Percentiles rank a stretch among this genome's conserved stretches.
Conservation (phyloP, 2,329 filamentous ascomycete species). For the Diaporthe destruens region DNA sequence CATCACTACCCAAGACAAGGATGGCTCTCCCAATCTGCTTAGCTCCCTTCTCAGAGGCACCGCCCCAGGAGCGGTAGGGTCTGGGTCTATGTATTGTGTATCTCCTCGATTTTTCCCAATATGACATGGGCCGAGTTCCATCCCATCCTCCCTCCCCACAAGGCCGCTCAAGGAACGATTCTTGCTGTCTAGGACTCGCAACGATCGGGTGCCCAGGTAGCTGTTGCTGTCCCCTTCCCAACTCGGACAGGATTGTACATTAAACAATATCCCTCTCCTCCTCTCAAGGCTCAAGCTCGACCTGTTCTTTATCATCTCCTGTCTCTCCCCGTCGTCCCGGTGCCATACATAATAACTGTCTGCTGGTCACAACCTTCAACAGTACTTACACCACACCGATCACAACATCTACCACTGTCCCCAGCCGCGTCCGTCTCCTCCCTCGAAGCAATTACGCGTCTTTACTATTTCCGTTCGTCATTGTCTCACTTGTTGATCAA, state of each 20-base stretch:
- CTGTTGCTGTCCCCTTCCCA: conserved; percentile 31
- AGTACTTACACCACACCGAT: conserved; percentile 40
- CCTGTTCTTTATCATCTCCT: neutral
- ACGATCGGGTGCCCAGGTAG: neutral
- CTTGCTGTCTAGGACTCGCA: conserved; percentile 5
- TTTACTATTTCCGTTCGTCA: conserved; percentile 3
- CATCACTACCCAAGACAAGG: conserved; percentile 34
- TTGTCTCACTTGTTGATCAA: conserved; percentile 39
- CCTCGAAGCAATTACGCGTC: conserved; percentile 24
- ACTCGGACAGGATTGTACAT: conserved; percentile 12
- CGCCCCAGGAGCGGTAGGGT: conserved; percentile 12
- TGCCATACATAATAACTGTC: neutral
- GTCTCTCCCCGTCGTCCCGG: neutral
- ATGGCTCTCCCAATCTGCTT: conserved; percentile 18
- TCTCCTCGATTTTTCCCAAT: conserved; percentile 32
- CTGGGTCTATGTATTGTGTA: conserved; percentile 24
- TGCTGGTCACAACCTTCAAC: conserved; percentile 25
- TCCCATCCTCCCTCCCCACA: conserved; percentile 13
- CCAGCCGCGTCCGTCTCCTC: conserved; percentile 32
- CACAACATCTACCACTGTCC: conserved; percentile 40
- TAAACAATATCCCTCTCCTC: conserved; percentile 33
- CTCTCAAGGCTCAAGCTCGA: neutral
- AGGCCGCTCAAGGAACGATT: conserved; percentile 1
- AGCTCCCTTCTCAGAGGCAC: conserved; percentile 30
- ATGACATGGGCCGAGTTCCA: conserved; percentile 33